Evolutionary conservation across 2,329 filamentous ascomycete genomes (phyloP), one percentile per base, ranked within the genome.

Genomic region (Didymella arachidicola): DNA sequence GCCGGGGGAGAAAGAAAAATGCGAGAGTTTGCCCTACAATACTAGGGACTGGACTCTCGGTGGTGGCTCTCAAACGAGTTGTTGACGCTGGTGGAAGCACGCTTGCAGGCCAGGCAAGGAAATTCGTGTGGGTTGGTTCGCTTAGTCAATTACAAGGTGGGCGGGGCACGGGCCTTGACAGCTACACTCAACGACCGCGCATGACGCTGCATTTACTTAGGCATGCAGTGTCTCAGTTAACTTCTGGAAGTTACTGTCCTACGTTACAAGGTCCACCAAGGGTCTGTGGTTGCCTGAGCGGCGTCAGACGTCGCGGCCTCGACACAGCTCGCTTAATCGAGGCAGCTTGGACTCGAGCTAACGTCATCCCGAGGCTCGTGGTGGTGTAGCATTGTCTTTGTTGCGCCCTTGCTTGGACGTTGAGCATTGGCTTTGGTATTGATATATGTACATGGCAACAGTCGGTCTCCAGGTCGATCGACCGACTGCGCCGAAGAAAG

Each of bases 1-100:
- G 73, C 62, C 65, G 70, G 68, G 68, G 60, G 53, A 45, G 57
- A 65, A 68, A 65, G 57, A 62, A 68, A 52, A 56, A 61, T 62
- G 58, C 63, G 74, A 77, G 76, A 78, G 75, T 74, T 71, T 75
- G 72, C 74, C 74, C 76, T 75, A 72, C 65, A 48, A 57, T 59
- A 52, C 67, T 68, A 74, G 74, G 73, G 76, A 73, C 77, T 69
- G 63, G 71, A 70, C 75, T 78, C 77, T 77, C 74, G 66, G 61
- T 64, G 60, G 68, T 65, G 65, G 66, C 65, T 68, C 63, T 66
- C 59, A 63, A 60, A 67, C 65, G 63, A 61, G 66, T 60, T 66
- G 60, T 68, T 68, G 72, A 68, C 70, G 69, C 63, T 70, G 67
- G 51, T 67, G 72, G 68, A 60, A 55, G 57, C 51, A 55, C 57